phyloP scores from a whole-genome alignment of 768 basidiomycete species.

The Mycena sanguinolenta region DNA sequence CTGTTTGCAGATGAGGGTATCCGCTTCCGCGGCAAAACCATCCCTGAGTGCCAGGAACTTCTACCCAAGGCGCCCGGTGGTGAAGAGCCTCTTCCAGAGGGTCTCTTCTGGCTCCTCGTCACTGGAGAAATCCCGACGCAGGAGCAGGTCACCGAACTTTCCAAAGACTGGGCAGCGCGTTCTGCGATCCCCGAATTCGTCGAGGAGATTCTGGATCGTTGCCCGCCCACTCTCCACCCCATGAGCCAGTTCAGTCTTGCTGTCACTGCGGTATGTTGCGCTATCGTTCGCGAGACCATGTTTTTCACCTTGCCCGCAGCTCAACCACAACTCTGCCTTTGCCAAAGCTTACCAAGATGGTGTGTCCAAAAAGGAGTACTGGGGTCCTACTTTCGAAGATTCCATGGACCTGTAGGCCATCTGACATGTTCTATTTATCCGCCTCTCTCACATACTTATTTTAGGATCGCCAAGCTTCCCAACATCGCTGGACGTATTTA shows the following conservation, averaged over 20 bases:
- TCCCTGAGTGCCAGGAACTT: constrained; percentile 87
- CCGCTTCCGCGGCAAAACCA: constrained; percentile 97
- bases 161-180: constrained; percentile 95
- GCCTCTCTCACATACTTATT: constrained; percentile 19
- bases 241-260: constrained; percentile 99
- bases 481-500: constrained; percentile 96
- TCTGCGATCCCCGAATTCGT: constrained; percentile 93
- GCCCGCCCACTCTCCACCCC: constrained; percentile 94
- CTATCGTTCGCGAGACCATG: constrained; percentile 4
- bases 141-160: constrained; percentile 89
- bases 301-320: constrained; percentile 52
- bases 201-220: constrained; percentile 96
- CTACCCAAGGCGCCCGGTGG: constrained; percentile 93
- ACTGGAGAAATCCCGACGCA: constrained; percentile 95
- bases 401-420: constrained; percentile 82
- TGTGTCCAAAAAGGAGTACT: constrained; percentile 95
- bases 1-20: constrained; percentile 86
- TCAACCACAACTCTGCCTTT: constrained; percentile 96
- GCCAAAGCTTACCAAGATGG: constrained; percentile 95
- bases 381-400: constrained; percentile 94
- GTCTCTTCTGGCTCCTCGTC: constrained; percentile 94
- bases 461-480: constrained; percentile 94
- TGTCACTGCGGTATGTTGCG: constrained; percentile 83
- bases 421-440: neutral
- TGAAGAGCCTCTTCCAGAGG: constrained; percentile 92